Evolutionary conservation across 768 basidiomycete genomes (phyloP).

Genomic region (Zangia roseola): DNA sequence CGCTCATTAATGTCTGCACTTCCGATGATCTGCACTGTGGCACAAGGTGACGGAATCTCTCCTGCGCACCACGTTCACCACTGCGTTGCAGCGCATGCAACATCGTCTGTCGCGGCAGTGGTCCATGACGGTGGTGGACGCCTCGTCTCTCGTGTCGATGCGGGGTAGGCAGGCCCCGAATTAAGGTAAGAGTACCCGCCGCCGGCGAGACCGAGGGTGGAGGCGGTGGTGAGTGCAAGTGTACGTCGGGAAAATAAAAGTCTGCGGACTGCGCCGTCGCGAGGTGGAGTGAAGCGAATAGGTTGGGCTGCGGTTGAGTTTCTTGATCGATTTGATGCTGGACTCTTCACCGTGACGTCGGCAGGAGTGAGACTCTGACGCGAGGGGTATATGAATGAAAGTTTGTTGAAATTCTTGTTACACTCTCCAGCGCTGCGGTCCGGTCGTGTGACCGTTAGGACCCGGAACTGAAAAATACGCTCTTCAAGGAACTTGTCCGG

Average conservation of each 20-base stretch:
- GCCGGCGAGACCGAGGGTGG: slow-evolving; percentile 51
- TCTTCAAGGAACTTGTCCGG: too few relatives aligned
- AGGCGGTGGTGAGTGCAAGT: slow-evolving; percentile 50
- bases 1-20: slow-evolving; percentile 98
- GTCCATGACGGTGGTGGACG: slow-evolving; percentile 79
- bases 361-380: too few relatives aligned
- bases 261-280: slow-evolving; percentile 14
- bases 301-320: too few relatives aligned
- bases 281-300: too few relatives aligned
- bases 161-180: slow-evolving; percentile 67
- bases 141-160: slow-evolving; percentile 62
- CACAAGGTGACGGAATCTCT: too few relatives aligned
- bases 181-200: slow-evolving; percentile 72
- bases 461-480: too few relatives aligned
- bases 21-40: slow-evolving; percentile 92
- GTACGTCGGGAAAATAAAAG: slow-evolving; percentile 54
- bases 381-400: too few relatives aligned
- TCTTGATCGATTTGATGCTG: too few relatives aligned
- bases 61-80: neutral
- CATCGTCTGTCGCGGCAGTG: slow-evolving; percentile 68
- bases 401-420: too few relatives aligned
- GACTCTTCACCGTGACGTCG: too few relatives aligned
- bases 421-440: too few relatives aligned
- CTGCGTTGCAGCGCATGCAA: slow-evolving; percentile 43
- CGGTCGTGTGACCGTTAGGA: too few relatives aligned